Evolutionary conservation across 2,329 filamentous ascomycete genomes (phyloP), one percentile per base, ranked within the genome.

Genomic region (Fusarium zealandicum): DNA sequence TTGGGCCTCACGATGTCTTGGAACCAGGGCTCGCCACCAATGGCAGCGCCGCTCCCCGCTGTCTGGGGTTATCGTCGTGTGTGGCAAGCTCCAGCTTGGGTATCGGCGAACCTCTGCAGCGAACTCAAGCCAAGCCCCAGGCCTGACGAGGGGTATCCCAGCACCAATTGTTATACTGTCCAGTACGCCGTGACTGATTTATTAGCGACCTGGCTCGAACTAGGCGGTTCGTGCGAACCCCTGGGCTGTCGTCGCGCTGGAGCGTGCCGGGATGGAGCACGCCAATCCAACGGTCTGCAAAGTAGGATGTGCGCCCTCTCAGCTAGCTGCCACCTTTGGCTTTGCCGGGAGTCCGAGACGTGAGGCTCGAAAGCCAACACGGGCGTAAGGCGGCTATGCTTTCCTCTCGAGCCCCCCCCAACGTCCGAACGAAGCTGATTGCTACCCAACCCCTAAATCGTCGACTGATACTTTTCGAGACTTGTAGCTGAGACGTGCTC

Each of bases 191-290:
- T 59, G 47, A 54, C 50, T 64, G 59, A 64, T 62, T 54, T 60
- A 6, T 7, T 31, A 52, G 54, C 54, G 48, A 64, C 54, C 40
- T 66, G 60, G 53, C 53, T 67, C 60, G 60, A 67, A 64, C 65
- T 61, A 58, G 48, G 59, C 55, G 57, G 63, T 66, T 67, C 59
- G 59, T 64, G 61, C 59, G 59, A 67, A 66, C 57, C 38, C 63
- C 51, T 57, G 54, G 59, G 55, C 59, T 61, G 52, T 55, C 51
- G 56, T 58, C 48, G 47, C 45, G 44, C 46, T 60, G 52, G 51
- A 54, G 30, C 27, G 41, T 51, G 31, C 39, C 39, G 18, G 46
- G 30, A 37, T 58, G 33, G 47, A 42, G 39, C 22, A 49, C 40
- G 41, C 48, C 50, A 41, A 44, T 46, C 42, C 46, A 60, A 55